phyloP scores from a whole-genome alignment of 2,329 filamentous ascomycete species.

The Myriosclerotinia scirpicola region DNA sequence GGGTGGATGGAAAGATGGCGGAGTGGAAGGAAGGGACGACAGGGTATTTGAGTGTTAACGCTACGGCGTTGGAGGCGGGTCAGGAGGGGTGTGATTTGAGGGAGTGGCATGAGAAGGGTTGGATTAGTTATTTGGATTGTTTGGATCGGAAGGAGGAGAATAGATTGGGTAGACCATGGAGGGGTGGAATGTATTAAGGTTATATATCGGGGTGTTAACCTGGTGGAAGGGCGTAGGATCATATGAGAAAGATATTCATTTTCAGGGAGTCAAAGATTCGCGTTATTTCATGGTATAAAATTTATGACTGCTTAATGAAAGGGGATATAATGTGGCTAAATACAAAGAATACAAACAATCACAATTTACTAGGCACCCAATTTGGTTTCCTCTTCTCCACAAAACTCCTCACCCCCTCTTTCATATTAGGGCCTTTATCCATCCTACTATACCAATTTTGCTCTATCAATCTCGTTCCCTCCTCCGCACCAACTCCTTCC shows the following conservation, averaged over 20 bases:
- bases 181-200: slow-evolving; percentile 37
- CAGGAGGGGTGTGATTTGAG: slow-evolving; percentile 45
- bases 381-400: slow-evolving; percentile 70
- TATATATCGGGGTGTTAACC: neutral
- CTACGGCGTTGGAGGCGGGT: slow-evolving; percentile 42
- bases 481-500: slow-evolving; percentile 66
- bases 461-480: slow-evolving; percentile 55
- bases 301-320: neutral
- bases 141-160: slow-evolving; percentile 26
- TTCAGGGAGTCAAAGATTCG: neutral
- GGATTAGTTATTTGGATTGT: slow-evolving; percentile 37
- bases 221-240: neutral
- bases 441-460: slow-evolving; percentile 60
- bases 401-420: slow-evolving; percentile 72
- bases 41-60: slow-evolving; percentile 45
- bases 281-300: neutral
- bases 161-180: slow-evolving; percentile 31
- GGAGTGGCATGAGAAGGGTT: slow-evolving; percentile 43
- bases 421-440: slow-evolving; percentile 68
- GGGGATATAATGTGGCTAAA: slow-evolving; percentile 17
- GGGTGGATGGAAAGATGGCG: slow-evolving; percentile 35
- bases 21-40: slow-evolving; percentile 34
- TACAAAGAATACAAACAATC: slow-evolving; percentile 32
- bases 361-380: slow-evolving; percentile 66
- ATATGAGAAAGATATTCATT: neutral